phyloP scores from a whole-genome alignment of 257 asterid genomes.

The Forsythia viridissima region DNA sequence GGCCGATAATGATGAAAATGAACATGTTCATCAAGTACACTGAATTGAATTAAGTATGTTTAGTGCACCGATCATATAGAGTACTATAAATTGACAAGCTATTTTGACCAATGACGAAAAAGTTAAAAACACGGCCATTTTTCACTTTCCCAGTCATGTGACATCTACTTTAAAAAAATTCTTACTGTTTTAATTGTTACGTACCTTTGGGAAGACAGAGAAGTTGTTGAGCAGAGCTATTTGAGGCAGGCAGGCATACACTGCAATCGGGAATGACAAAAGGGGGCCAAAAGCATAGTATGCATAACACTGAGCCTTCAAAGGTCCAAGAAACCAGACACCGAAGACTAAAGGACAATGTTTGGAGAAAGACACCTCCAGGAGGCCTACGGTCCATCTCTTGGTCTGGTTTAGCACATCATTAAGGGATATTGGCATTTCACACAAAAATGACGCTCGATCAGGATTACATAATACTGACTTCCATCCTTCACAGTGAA shows the following conservation, averaged over 20 bases:
- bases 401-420: conserved; percentile 29
- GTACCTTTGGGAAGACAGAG: conserved; percentile 23
- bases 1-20: no score
- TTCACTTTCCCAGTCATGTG: neutral
- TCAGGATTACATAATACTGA: conserved; percentile 28
- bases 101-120: no score
- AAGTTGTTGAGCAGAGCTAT: conserved; percentile 17
- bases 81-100: neutral
- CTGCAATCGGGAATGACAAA: conserved; percentile 14
- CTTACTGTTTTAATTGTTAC: neutral
- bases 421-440: conserved; percentile 29
- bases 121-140: neutral
- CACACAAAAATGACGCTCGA: conserved; percentile 37
- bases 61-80: no score
- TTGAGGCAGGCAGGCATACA: conserved; percentile 17
- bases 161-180: no score
- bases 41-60: no score
- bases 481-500: conserved; percentile 36
- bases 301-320: conserved; percentile 16
- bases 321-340: neutral
- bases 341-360: conserved; percentile 33
- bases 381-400: conserved; percentile 34
- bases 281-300: conserved; percentile 20
- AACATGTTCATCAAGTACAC: neutral
- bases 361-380: conserved; percentile 25